A percentile compares a stretch with the other conserved stretches of the same genome.
Conservation (phyloP, 1,139 yeast genomes). For the Candida albicans region DNA sequence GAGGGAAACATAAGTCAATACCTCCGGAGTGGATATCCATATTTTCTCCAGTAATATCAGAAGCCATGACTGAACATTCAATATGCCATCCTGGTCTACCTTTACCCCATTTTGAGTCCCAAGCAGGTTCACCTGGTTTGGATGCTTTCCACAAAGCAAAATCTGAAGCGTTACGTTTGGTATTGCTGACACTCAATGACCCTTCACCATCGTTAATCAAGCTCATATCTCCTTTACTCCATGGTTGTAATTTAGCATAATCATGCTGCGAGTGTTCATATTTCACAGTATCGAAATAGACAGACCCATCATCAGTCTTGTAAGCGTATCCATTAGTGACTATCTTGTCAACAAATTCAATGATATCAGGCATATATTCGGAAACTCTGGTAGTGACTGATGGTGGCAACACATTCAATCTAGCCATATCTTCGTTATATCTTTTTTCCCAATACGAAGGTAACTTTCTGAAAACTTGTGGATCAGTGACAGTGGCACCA, state of each 20-base stretch:
- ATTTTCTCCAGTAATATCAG: conserved; percentile 75
- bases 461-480: conserved; percentile 73
- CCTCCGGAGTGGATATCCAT: conserved; percentile 98
- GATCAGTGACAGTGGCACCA: conserved; percentile 82
- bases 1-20: conserved; percentile 97
- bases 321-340: conserved; percentile 83
- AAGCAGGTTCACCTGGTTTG: conserved; percentile 95
- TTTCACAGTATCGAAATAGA: conserved; percentile 85
- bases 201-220: conserved; percentile 97
- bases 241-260: conserved; percentile 96
- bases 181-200: conserved; percentile 57
- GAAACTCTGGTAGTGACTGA: conserved; percentile 92
- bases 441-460: conserved; percentile 90
- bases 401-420: conserved; percentile 81
- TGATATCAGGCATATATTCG: conserved; percentile 91
- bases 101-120: conserved; percentile 95
- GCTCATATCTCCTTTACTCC: conserved; percentile 90
- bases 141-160: conserved; percentile 97
- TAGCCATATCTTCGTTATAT: conserved; percentile 82
- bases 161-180: conserved; percentile 75
- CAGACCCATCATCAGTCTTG: conserved; percentile 80
- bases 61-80: conserved; percentile 98
- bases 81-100: conserved; percentile 99
- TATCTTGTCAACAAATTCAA: conserved; percentile 72
- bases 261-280: conserved; percentile 78